Evolutionary conservation across 1,284 basidiomycete genomes (phyloP), one percentile per base, ranked within the genome.

Genomic region (Inonotus hispidus): DNA sequence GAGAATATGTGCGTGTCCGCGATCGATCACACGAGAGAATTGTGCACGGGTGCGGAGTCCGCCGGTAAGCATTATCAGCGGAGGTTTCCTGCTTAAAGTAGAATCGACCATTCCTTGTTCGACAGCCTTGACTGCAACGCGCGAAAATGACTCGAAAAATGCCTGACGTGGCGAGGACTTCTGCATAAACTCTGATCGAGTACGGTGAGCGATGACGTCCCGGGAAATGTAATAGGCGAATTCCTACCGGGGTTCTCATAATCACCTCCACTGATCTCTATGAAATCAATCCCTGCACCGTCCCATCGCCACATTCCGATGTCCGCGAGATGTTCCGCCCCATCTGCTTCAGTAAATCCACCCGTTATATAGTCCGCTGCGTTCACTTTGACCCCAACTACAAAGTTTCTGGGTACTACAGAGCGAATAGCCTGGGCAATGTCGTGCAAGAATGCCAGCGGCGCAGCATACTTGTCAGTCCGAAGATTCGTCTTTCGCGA

Each of bases 361-460:
- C 79, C 77, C 57, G 79, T 74, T 0, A 87, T 77, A 66, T 93
- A 97, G 71, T 98, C 95, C 0, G 86, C 87, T 25, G 89, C 87
- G 70, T 94, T 98, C 54, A 97, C 74, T 70, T 98, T 98, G 70
- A 98, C 76, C 0, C 92, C 90, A 21, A 97, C 67, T 13, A 90
- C 74, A 69, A 98, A 98, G 19, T 78, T 70, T 2, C 70, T 66
- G 0, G 85, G 81, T 3, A 85, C 82, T 1, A 75, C 72, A 2
- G 75, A 71, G 27, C 90, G 84, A 53, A 95, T 88, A 0, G 75
- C 76, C 2, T 73, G 69, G 0, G 90, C 75, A 54, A 95, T 85
- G 43, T 84, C 81, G 53, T 77, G 80, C 21, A 97, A 71, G 8
- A 97, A 73, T 45, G 79, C 78, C 1, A 93, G 76, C 50, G 71